These are phyloP conservation scores for Colletotrichum aenigma DNA, from an alignment of 2,329 filamentous ascomycete species.

Conservation along the genomic window DNA sequence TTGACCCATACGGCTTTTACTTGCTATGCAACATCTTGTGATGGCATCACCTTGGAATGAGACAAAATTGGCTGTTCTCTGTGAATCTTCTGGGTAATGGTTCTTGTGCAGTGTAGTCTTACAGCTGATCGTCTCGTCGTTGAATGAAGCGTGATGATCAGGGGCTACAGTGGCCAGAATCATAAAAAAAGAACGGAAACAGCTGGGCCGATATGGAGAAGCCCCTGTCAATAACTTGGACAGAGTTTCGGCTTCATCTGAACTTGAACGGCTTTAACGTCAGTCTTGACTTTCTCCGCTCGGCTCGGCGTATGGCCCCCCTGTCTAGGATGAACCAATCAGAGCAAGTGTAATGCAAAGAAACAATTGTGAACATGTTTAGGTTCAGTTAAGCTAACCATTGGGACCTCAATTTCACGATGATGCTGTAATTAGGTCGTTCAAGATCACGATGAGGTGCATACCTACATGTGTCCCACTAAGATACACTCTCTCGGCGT, in stretches of 20 bases:
- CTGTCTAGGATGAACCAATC: background rate
- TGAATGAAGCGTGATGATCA: background rate
- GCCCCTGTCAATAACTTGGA: background rate
- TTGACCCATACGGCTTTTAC: background rate
- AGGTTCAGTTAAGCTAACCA: background rate
- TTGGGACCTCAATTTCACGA: background rate
- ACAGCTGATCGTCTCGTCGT: background rate
- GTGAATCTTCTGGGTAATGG: background rate
- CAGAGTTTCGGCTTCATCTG: background rate
- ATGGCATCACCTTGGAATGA: background rate
- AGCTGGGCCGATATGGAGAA: background rate
- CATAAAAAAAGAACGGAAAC: background rate
- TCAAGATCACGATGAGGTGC: background rate
- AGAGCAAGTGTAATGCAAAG: background rate
- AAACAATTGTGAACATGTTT: background rate
- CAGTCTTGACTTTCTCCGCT: background rate
- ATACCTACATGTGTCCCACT: background rate
- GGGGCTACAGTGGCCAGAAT: background rate
- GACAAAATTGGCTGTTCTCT: background rate
- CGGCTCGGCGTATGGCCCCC: background rate
- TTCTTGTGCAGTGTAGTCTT: background rate
- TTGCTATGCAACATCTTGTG: background rate
- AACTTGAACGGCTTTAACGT: background rate
- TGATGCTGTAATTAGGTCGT: background rate
- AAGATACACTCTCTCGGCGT: background rate